Conservation (phyloP, 139 green algal genomes). For the Coelastrella sp. region DNA sequence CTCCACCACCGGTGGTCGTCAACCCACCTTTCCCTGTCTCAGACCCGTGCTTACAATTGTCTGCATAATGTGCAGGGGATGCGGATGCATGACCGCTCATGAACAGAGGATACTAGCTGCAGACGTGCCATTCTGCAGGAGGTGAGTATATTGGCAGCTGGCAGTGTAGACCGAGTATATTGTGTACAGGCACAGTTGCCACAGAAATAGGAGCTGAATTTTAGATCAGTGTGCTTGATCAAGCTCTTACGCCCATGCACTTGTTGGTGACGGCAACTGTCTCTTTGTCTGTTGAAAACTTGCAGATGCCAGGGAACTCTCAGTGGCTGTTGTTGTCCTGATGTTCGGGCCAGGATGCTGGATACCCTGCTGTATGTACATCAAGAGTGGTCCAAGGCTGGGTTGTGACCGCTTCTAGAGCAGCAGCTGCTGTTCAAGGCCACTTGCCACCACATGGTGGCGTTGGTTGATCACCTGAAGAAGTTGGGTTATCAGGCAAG, state of each 20-base stretch:
- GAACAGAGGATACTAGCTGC: background rate
- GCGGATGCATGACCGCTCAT: constrained; percentile 42
- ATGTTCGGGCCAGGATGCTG: constrained; percentile 16
- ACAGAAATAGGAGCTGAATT: background rate
- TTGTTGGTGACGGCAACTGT: background rate
- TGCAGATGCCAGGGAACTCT: constrained; percentile 36
- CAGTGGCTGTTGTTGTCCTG: background rate
- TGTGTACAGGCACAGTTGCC: background rate
- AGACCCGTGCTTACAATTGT: background rate
- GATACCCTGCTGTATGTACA: constrained; percentile 46
- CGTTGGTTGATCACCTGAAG: too few relatives aligned
- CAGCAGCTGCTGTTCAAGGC: too few relatives aligned
- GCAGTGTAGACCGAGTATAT: too few relatives aligned
- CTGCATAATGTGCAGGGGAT: constrained; percentile 10
- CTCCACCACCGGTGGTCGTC: too few relatives aligned
- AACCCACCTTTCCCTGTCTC: background rate
- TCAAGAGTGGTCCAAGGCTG: constrained; percentile 32
- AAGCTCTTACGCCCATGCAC: background rate
- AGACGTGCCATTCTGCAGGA: constrained; percentile 45
- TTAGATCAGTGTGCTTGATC: background rate
- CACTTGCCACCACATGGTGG: too few relatives aligned
- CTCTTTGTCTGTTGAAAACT: background rate
- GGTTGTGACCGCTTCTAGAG: background rate
- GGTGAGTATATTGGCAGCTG: background rate
- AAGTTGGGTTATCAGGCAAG: too few relatives aligned